Base-by-base conservation (phyloP, 495 filamentous ascomycete genomes). In the Xylaria sp. region DNA sequence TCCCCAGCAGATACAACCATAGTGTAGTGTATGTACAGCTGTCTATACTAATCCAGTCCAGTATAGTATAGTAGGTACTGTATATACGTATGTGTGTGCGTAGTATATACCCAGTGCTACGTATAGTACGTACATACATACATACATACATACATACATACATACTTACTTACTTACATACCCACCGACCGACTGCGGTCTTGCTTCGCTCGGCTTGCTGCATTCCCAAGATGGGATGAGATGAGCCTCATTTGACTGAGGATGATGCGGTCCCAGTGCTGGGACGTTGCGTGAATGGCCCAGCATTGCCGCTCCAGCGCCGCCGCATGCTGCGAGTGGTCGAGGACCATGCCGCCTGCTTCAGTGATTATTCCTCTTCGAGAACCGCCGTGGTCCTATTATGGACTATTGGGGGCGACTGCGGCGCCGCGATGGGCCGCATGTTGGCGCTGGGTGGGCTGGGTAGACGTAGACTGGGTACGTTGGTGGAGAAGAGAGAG, bases 301-400 rank as follows among this genome's bases (percentile, higher is more conserved):
- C 67, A 61, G 37, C 29, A 26, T 61, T 31, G 41, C 43, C 41
- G 17, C 67, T 69, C 37, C 43, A 61, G 44, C 24, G 67, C 59
- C 67, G 67, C 67, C 67, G 67, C 55, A 61, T 61, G n/a, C 41
- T 69, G 67, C 43, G 37, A 31, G 55, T 43, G 67, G 57, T 61
- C 55, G 19, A 35, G 21, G 35, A 48, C 44, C 67, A 48, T 29
- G 5, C 15, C 24, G 26, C 43, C 55, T n/a, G n/a, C 43, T 35
- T 31, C 31, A 59, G 29, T 37, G 6, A 15, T 41, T 69, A 48
- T 69, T 57, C 67, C 67, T 37, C 44, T 59, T 69, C 24, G 31
- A 50, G 58, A 48, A 41, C 43, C 46, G 55, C 46, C 46, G 35
- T 41, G 58, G 68, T 41, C 58, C 58, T 43, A 44, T 53, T 46